A percentile compares a stretch with the other conserved stretches of the same genome.
Conservation (phyloP, 495 filamentous ascomycete species). For the Xylaria bambusicola region DNA sequence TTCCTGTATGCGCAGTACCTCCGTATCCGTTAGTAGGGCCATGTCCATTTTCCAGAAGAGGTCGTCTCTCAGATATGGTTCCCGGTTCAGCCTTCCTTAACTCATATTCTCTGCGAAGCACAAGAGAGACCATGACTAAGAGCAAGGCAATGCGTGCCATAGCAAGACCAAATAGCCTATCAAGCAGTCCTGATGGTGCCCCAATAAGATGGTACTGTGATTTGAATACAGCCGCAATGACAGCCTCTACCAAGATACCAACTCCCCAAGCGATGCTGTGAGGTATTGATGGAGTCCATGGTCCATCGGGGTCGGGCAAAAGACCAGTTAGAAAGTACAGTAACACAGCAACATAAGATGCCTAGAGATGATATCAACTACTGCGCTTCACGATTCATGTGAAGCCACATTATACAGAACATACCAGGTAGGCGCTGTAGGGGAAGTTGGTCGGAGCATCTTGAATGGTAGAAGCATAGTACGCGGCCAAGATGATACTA, state of each 20-base stretch:
- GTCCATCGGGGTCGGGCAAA: conserved; percentile 38
- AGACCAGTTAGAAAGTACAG: conserved; percentile 38
- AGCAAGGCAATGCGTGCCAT: conserved; percentile 30
- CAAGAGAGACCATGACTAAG: conserved; percentile 30
- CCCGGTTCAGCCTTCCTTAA: conserved; percentile 17
- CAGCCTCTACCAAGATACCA: conserved; percentile 27
- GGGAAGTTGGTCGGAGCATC: conserved; percentile 29
- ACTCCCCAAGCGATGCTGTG: conserved; percentile 33
- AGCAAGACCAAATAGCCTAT: conserved; percentile 28
- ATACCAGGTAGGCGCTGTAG: conserved; percentile 34
- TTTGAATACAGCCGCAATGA: conserved; percentile 31
- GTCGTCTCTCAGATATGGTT: conserved; percentile 28
- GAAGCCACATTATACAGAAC: background rate
- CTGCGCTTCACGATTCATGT: too few relatives aligned
- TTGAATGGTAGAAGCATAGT: conserved; percentile 23
- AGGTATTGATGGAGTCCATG: conserved; percentile 32
- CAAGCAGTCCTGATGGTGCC: conserved; percentile 23
- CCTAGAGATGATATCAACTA: conserved; percentile 9
- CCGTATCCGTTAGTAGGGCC: conserved; percentile 19
- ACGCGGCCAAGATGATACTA: conserved; percentile 28
- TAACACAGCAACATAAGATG: conserved; percentile 27
- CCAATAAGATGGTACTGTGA: conserved; percentile 25
- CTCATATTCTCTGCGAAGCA: conserved; percentile 29
- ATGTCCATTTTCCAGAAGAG: conserved; percentile 34
- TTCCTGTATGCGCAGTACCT: conserved; percentile 23